Evolutionary conservation across 2,329 filamentous ascomycete species (phyloP).

Genomic region (Aspergillus luchuensis): DNA sequence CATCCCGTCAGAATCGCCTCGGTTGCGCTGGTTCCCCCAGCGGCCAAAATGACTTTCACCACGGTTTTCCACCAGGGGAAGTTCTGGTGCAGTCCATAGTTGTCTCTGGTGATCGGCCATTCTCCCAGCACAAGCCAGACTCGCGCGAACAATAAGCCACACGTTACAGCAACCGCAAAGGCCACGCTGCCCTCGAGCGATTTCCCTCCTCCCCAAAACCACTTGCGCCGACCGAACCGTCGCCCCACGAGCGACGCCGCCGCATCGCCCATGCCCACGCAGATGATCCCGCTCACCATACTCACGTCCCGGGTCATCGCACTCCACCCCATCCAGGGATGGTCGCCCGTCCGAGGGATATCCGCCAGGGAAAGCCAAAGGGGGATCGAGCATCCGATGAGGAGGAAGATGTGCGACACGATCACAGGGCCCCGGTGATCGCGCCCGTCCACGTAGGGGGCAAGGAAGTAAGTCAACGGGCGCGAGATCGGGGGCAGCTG

Average conservation of each 20-base stretch:
- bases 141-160: slow-evolving; percentile 70
- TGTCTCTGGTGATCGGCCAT: slow-evolving; percentile 54
- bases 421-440: slow-evolving; percentile 93
- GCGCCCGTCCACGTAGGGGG: slow-evolving; percentile 90
- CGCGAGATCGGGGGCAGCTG: slow-evolving; percentile 88
- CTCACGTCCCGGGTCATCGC: slow-evolving; percentile 72
- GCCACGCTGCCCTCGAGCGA: slow-evolving; percentile 84
- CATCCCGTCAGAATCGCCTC: slow-evolving; percentile 95
- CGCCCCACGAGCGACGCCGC: slow-evolving; percentile 88
- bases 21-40: slow-evolving; percentile 79
- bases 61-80: slow-evolving; percentile 39
- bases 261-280: slow-evolving; percentile 92
- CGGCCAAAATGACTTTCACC: slow-evolving; percentile 69
- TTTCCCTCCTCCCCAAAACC: slow-evolving; percentile 96
- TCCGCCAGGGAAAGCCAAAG: slow-evolving; percentile 85
- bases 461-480: slow-evolving; percentile 81
- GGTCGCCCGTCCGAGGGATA: slow-evolving; percentile 58
- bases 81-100: slow-evolving; percentile 14
- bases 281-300: slow-evolving; percentile 90
- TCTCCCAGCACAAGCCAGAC: slow-evolving; percentile 75
- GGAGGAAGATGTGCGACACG: slow-evolving; percentile 91
- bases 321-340: slow-evolving; percentile 72
- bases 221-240: slow-evolving; percentile 82
- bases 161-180: slow-evolving; percentile 76
- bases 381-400: slow-evolving; percentile 92